These are phyloP conservation scores for Chlorella sp. DNA, from an alignment of 139 green algal genomes.

Conservation along the genomic window DNA sequence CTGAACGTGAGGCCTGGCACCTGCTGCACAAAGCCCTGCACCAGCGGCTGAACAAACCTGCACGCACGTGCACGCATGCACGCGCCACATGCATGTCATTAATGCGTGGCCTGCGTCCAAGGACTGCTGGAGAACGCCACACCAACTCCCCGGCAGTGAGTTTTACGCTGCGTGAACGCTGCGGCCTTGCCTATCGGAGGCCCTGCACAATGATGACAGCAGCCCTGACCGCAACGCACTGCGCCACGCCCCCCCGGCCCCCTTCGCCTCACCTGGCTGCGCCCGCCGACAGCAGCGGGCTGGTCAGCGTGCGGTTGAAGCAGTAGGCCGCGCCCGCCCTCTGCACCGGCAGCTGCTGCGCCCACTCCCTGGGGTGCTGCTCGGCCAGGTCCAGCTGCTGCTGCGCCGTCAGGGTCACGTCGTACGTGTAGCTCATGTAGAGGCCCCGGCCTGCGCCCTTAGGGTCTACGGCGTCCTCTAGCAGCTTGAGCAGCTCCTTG, in stretches of 20 bases:
- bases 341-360: slow-evolving; percentile 2
- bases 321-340: slow-evolving; percentile 59
- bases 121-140: no score
- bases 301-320: slow-evolving; percentile 63
- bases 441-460: slow-evolving; percentile 46
- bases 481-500: slow-evolving; percentile 21
- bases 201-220: no score
- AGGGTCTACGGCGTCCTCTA: slow-evolving; percentile 53
- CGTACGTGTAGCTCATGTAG: slow-evolving; percentile 64
- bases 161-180: no score
- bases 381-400: slow-evolving; percentile 6
- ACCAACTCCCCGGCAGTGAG: no score
- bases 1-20: slow-evolving; percentile 44
- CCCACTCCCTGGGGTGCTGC: not conserved
- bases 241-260: slow-evolving; percentile 4
- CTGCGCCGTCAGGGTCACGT: slow-evolving; percentile 74
- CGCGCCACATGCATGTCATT: no score
- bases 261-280: slow-evolving; percentile 8
- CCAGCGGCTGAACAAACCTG: slow-evolving; percentile 54
- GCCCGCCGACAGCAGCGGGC: slow-evolving; percentile 47
- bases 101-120: no score
- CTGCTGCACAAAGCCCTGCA: slow-evolving; percentile 71
- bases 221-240: no score
- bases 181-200: no score
- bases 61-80: no score